Evolutionary conservation across 495 filamentous ascomycete genomes (phyloP), one percentile per base, ranked within the genome.

Genomic region (Hyaloscypha variabilis): DNA sequence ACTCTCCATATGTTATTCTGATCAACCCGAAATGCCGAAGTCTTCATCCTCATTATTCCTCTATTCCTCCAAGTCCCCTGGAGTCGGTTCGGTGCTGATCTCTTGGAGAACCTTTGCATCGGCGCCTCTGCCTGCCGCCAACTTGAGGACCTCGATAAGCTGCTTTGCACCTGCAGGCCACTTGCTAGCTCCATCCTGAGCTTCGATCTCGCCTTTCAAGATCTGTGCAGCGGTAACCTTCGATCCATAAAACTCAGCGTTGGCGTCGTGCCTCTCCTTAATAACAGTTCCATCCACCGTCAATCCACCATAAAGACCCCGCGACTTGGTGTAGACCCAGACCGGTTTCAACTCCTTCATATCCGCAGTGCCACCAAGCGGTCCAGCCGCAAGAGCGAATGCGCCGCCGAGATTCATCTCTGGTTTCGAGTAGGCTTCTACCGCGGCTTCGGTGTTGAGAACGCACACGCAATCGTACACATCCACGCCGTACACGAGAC

Each of bases 401-500:
- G 94, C 91, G 36, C 86, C 85, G 2, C 92, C 92, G 11, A 97
- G 77, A 2, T 89, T 93, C 68, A 89, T 83, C 29, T 88, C 85
- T 8, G 92, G 76, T 52, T 85, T 87, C 51, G 88, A 89, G 75
- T 96, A 94, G 0, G 89, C 85, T 58, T 93, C 89, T 39, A 96
- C 78, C 2, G 90, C 91, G 55, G 89, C 81, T 31, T 86, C 83
- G 17, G 87, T 91, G 76, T 94, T 97, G 74, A 96, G 92, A 13
- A 97, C 87, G 0, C 96, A 82, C 24, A 96, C 87, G 73, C 92
- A 94, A 72, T 97, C 93, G 79, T 96, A 97, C 61, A 96, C 90
- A 67, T 97, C 93, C 42, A 95, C 90, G 1, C 92, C 93, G 3
- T 92, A 88, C 31, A 94, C 81, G 71, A 97, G 94, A 13, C 91